phyloP scores from a whole-genome alignment of 2,329 filamentous ascomycete species.

The Pezicula carpinea region DNA sequence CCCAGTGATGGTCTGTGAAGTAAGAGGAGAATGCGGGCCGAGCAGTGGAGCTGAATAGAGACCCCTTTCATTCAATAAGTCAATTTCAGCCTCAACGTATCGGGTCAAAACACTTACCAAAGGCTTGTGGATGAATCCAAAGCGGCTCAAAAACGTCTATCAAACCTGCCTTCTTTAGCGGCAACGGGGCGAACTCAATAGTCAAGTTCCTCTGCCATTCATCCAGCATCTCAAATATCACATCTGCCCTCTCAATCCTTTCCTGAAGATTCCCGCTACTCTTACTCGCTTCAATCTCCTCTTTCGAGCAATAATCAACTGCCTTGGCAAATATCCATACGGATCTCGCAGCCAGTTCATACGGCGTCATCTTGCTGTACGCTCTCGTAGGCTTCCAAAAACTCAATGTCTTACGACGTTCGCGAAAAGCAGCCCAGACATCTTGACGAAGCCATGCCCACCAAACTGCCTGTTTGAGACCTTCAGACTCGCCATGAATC shows the following conservation, averaged over 20 bases:
- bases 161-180: constrained; percentile 21
- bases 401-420: constrained; percentile 49
- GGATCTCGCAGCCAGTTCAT: constrained; percentile 49
- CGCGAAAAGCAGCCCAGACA: constrained; percentile 59
- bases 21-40: constrained; percentile 47
- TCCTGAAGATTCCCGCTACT: constrained; percentile 27
- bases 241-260: constrained; percentile 41
- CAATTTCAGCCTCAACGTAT: not conserved
- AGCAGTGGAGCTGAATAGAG: constrained; percentile 46
- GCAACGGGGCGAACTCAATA: constrained; percentile 35
- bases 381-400: constrained; percentile 52
- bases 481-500: constrained; percentile 53
- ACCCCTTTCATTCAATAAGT: constrained; percentile 20
- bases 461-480: constrained; percentile 55
- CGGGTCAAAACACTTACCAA: constrained; percentile 21
- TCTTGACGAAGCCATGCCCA: constrained; percentile 66
- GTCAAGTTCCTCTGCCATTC: constrained; percentile 37
- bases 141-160: constrained; percentile 38
- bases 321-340: constrained; percentile 52
- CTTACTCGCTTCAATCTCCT: constrained; percentile 39
- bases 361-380: constrained; percentile 41
- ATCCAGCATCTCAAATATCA: constrained; percentile 41
- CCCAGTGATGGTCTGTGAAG: constrained; percentile 47
- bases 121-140: constrained; percentile 46
- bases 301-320: constrained; percentile 53